Evolutionary conservation across 805 yeast genomes (phyloP).

Genomic region (Ogataea methanolica): DNA sequence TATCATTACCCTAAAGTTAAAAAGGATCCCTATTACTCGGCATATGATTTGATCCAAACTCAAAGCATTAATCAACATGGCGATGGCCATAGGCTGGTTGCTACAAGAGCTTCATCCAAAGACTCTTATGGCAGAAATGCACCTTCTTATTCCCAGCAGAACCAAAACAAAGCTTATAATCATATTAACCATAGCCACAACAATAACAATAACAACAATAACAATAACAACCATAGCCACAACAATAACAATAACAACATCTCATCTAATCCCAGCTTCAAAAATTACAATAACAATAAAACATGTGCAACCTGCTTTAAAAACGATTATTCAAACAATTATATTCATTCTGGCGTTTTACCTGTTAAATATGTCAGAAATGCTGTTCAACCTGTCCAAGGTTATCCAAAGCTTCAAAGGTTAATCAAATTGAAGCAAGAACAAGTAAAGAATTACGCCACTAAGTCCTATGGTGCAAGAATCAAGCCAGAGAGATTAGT

Average conservation of each 20-base stretch:
- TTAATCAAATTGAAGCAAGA: slow-evolving; percentile 60
- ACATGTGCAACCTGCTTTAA: slow-evolving; percentile 30
- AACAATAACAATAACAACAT: slow-evolving; percentile 7
- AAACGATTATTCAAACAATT: slow-evolving; percentile 72
- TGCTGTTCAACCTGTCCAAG: slow-evolving; percentile 61
- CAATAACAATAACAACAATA: too few relatives aligned
- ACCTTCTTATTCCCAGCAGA: too few relatives aligned
- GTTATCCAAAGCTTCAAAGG: slow-evolving; percentile 79
- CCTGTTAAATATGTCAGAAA: slow-evolving; percentile 69
- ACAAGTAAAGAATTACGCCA: slow-evolving; percentile 50
- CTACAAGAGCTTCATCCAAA: slow-evolving; percentile 17
- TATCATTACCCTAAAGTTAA: not conserved
- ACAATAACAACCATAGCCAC: slow-evolving; percentile 4
- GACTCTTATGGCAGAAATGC: slow-evolving; percentile 4
- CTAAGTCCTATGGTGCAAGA: slow-evolving; percentile 63
- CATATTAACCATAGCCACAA: not conserved
- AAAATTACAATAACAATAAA: slow-evolving; percentile 6
- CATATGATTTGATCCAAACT: not conserved
- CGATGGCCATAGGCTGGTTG: slow-evolving; percentile 22
- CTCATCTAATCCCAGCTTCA: too few relatives aligned
- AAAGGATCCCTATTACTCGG: too few relatives aligned
- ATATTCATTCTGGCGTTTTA: slow-evolving; percentile 54
- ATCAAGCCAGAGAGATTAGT: slow-evolving; percentile 50
- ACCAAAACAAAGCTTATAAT: not conserved
- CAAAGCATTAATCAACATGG: slow-evolving; percentile 10